Evolutionary conservation across 345 rosid genomes (phyloP).

Genomic region (Ceriops zippeliana): DNA sequence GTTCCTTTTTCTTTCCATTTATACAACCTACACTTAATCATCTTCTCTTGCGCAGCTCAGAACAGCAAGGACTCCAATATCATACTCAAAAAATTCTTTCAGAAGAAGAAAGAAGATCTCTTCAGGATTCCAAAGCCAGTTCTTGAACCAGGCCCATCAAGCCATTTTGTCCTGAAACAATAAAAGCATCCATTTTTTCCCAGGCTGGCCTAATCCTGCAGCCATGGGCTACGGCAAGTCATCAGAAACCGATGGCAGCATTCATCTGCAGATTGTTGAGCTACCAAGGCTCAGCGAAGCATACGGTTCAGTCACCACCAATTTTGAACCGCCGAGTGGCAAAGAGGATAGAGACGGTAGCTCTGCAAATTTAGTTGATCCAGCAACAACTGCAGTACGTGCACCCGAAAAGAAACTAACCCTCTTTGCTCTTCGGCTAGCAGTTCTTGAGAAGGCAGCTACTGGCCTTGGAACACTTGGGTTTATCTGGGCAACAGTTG

Average conservation of each 20-base stretch:
- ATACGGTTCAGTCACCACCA: constrained; percentile 46
- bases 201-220: background rate
- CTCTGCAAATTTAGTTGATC: constrained; percentile 26
- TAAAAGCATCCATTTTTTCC: background rate
- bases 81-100: background rate
- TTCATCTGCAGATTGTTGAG: constrained; percentile 45
- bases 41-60: background rate
- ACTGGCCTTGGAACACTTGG: constrained; percentile 82
- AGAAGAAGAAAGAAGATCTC: background rate
- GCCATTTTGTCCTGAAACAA: too few relatives aligned
- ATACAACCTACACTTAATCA: constrained; percentile 1
- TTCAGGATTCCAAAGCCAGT: background rate
- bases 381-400: constrained; percentile 18
- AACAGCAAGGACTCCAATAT: background rate
- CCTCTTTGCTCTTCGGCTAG: constrained; percentile 77
- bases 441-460: constrained; percentile 77
- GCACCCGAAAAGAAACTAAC: constrained; percentile 89
- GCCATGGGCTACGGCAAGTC: constrained; percentile 33
- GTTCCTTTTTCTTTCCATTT: constrained; percentile 20
- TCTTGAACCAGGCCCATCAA: too few relatives aligned
- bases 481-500: constrained; percentile 94
- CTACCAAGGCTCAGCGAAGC: constrained; percentile 44
- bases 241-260: constrained; percentile 44
- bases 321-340: constrained; percentile 52
- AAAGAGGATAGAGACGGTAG: constrained; percentile 51